phyloP scores from a whole-genome alignment of 352 stramenopile genomes.

The Globisporangium abappressorium region DNA sequence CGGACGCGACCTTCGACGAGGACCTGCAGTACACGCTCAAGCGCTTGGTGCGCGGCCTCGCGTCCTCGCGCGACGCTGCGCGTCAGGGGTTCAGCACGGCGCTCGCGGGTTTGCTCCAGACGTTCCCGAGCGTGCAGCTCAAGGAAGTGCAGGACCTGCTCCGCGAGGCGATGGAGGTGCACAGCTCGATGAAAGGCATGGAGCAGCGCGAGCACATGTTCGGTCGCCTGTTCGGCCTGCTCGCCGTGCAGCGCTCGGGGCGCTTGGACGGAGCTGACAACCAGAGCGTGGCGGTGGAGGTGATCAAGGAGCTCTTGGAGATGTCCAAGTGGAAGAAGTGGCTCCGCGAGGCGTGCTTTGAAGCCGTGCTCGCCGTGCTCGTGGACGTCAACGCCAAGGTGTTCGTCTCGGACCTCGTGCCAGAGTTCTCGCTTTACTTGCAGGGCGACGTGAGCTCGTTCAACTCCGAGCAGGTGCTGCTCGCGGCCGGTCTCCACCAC shows the following conservation, averaged over 20 bases:
- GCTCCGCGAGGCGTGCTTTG: conserved; percentile 78
- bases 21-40: conserved; percentile 91
- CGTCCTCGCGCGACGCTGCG: conserved; percentile 85
- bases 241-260: conserved; percentile 78
- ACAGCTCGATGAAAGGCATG: conserved; percentile 87
- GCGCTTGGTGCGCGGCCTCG: conserved; percentile 86
- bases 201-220: conserved; percentile 93
- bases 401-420: conserved; percentile 49
- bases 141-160: conserved; percentile 57
- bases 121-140: conserved; percentile 45
- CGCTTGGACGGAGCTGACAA: conserved; percentile 42
- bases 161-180: conserved; percentile 75
- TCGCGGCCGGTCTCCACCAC: conserved; percentile 68
- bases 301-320: conserved; percentile 40
- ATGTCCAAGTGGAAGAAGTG: conserved; percentile 83
- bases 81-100: conserved; percentile 89
- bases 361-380: conserved; percentile 62
- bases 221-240: conserved; percentile 84
- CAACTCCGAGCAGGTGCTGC: conserved; percentile 79
- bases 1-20: conserved; percentile 23
- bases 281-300: conserved; percentile 30
- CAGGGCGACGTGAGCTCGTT: conserved; percentile 38
- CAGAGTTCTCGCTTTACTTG: conserved; percentile 26
- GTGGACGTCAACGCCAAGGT: conserved; percentile 38
- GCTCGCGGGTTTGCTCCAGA: conserved; percentile 59